Evolutionary conservation across 129 eudicot species (phyloP).

Genomic region (Flaveria robusta): DNA sequence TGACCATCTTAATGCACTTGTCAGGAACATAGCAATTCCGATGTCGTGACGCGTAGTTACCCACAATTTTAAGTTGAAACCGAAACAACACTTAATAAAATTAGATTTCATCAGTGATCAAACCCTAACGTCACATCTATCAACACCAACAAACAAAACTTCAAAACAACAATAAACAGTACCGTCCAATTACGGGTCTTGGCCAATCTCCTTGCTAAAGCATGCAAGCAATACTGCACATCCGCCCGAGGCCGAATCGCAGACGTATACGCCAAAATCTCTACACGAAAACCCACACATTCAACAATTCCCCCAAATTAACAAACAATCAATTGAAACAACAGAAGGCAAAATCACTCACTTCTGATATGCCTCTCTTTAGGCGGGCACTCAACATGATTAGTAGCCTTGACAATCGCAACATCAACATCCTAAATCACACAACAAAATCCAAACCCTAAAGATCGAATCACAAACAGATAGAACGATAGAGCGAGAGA

Average conservation of each 20-base stretch:
- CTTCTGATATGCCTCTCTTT: conserved; percentile 96
- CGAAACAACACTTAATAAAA: neutral
- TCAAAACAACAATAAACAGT: conserved; percentile 19
- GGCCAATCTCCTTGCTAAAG: conserved; percentile 79
- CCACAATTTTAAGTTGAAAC: too few relatives aligned
- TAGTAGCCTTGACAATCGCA: conserved; percentile 92
- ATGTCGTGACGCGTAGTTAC: neutral
- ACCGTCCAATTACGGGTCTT: conserved; percentile 97
- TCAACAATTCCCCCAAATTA: conserved; percentile 21
- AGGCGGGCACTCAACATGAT: conserved; percentile 92
- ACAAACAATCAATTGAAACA: neutral
- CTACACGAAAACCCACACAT: conserved; percentile 28
- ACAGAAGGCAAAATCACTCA: conserved; percentile 35
- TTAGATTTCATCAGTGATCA: neutral
- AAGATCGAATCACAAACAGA: neutral
- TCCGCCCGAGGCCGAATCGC: conserved; percentile 86
- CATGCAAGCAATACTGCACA: conserved; percentile 88
- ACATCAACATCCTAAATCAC: conserved; percentile 86
- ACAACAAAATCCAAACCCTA: conserved; percentile 30
- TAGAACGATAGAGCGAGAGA: neutral
- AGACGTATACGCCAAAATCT: conserved; percentile 74
- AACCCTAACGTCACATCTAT: conserved; percentile 11
- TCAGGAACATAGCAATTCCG: neutral
- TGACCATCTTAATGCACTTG: neutral
- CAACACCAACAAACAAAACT: conserved; percentile 7